A percentile compares a stretch with the other conserved stretches of the same genome.
These are phyloP conservation scores for Cochlearia excelsa DNA, from an alignment of 345 rosid genomes.

Conservation along the genomic window DNA sequence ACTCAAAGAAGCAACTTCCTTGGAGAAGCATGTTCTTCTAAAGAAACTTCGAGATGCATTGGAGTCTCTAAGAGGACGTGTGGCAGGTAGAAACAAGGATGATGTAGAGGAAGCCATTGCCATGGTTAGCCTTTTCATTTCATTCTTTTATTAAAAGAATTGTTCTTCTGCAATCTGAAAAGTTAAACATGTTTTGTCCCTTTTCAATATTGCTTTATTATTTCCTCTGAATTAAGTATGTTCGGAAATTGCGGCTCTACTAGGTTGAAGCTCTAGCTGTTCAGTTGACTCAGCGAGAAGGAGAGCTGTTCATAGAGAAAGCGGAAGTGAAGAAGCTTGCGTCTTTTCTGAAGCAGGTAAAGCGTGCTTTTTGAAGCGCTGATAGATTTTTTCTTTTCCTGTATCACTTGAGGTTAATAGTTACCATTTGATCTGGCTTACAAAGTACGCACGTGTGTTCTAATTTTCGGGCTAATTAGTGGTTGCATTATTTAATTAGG, in stretches of 20 bases:
- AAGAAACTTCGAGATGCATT: slow-evolving; percentile 96
- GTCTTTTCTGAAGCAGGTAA: slow-evolving; percentile 86
- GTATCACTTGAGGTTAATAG: not conserved
- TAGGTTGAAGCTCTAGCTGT: slow-evolving; percentile 98
- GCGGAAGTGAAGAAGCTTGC: slow-evolving; percentile 94
- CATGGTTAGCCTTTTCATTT: slow-evolving; percentile 55
- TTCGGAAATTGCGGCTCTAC: slow-evolving; percentile 30
- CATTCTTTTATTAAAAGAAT: not conserved
- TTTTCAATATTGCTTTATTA: slow-evolving; percentile 1
- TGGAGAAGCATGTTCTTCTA: slow-evolving; percentile 95
- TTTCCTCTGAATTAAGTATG: not conserved
- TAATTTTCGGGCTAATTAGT: slow-evolving; percentile 25
- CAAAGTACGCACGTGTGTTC: slow-evolving; percentile 3
- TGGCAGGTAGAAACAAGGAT: slow-evolving; percentile 90
- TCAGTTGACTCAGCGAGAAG: slow-evolving; percentile 93
- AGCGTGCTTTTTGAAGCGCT: slow-evolving; percentile 1
- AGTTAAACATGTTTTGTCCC: not conserved
- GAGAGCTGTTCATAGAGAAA: slow-evolving; percentile 89
- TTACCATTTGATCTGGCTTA: not conserved
- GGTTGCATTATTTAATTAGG: slow-evolving; percentile 44
- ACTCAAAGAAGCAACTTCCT: slow-evolving; percentile 83
- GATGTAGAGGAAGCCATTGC: slow-evolving; percentile 92
- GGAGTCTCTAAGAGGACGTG: slow-evolving; percentile 85
- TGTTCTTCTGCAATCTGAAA: not conserved
- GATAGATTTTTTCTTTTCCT: not conserved